Percentiles rank a stretch among this genome's conserved stretches.
Conservation (phyloP, 1,284 basidiomycete species). For the Apiotrichum akiyoshidainum region DNA sequence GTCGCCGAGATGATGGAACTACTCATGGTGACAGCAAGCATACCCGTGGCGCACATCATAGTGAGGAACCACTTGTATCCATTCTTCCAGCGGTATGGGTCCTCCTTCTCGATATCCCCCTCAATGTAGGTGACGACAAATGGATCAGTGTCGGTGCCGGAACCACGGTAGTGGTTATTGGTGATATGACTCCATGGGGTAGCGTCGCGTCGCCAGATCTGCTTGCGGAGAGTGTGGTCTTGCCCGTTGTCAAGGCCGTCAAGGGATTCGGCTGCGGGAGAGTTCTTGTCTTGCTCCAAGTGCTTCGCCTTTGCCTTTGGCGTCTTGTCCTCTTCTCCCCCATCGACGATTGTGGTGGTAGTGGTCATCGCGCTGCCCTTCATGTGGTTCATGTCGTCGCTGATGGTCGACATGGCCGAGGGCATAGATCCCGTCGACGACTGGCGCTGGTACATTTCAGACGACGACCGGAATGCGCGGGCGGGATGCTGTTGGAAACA, state of each 20-base stretch:
- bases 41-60: constrained; percentile 17
- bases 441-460: background rate
- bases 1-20: constrained; percentile 25
- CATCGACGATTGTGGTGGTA: background rate
- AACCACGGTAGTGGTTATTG: constrained; percentile 11
- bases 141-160: constrained; percentile 47
- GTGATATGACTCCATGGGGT: constrained; percentile 13
- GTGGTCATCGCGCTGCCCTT: background rate
- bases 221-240: constrained; percentile 6
- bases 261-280: no score
- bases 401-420: background rate
- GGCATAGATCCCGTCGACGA: background rate
- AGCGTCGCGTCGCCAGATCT: constrained; percentile 7
- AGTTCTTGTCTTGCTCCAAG: background rate
- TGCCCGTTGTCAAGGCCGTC: background rate
- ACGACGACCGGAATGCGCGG: background rate
- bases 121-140: constrained; percentile 46
- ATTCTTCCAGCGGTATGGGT: constrained; percentile 29
- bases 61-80: constrained; percentile 38
- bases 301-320: background rate
- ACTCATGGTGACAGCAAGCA: constrained; percentile 23
- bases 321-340: background rate
- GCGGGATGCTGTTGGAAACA: background rate
- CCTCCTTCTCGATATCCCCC: constrained; percentile 16
- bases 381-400: background rate